These are phyloP conservation scores for Sphagnum fallax DNA, from an alignment of 228 moss, liverwort and hornwort genomes.

Conservation along the genomic window DNA sequence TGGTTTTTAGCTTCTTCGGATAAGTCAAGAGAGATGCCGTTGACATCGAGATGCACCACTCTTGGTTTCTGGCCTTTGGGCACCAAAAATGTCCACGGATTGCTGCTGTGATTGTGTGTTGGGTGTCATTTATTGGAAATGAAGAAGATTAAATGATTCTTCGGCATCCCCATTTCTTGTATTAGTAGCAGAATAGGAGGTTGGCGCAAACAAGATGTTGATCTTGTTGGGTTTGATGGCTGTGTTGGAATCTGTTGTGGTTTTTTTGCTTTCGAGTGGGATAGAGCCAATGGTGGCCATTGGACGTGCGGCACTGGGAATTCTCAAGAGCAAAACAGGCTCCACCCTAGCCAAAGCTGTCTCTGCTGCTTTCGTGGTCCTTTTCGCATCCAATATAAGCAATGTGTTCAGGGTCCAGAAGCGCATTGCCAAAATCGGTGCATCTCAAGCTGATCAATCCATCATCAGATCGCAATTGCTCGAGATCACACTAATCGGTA, in stretches of 20 bases:
- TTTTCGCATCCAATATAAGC: conserved; percentile 30
- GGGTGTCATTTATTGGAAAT: too few species aligned
- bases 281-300: conserved; percentile 17
- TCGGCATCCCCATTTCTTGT: too few species aligned
- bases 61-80: too few species aligned
- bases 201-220: not conserved
- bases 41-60: too few species aligned
- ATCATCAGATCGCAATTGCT: conserved; percentile 12
- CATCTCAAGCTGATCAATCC: conserved; percentile 10
- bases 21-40: too few species aligned
- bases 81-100: too few species aligned
- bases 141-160: too few species aligned
- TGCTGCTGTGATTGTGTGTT: too few species aligned
- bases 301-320: conserved; percentile 19
- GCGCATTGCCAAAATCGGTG: conserved; percentile 10
- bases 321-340: conserved; percentile 10
- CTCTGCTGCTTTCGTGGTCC: conserved; percentile 24
- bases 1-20: too few species aligned
- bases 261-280: conserved; percentile 16
- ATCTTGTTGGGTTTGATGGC: conserved; percentile 18
- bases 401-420: conserved; percentile 1
- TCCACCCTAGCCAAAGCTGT: conserved; percentile 18
- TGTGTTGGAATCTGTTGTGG: conserved; percentile 18
- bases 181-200: too few species aligned
- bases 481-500: conserved; percentile 38